Evolutionary conservation across 2,329 filamentous ascomycete genomes (phyloP).

Genomic region (Phyllosticta ampelicida): DNA sequence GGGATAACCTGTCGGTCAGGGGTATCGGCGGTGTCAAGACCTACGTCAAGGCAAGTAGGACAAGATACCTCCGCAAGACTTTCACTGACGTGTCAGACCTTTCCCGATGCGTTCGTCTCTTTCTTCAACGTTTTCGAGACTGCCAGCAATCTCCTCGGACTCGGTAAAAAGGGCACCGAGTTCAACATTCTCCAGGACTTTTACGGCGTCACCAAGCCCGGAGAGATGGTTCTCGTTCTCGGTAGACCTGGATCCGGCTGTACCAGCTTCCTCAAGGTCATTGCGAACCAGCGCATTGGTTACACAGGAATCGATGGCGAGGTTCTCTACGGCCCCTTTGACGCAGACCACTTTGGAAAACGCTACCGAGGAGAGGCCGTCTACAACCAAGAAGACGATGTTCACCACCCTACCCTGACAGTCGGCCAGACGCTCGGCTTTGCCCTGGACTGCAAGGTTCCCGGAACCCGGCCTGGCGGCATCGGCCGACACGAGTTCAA

Average conservation of each 20-base stretch:
- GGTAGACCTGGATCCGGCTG: conserved; percentile 58
- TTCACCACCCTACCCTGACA: conserved; percentile 75
- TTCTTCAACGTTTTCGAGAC: conserved; percentile 68
- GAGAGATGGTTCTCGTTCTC: conserved; percentile 81
- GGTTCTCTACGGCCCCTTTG: conserved; percentile 66
- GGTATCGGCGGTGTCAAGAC: conserved; percentile 66
- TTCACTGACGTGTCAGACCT: conserved; percentile 40
- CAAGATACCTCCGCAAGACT: no score
- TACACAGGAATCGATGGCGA: conserved; percentile 57
- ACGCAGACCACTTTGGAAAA: conserved; percentile 56
- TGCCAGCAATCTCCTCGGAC: conserved; percentile 50
- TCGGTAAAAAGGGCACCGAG: conserved; percentile 58
- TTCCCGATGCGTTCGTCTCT: conserved; percentile 63
- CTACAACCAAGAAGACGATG: conserved; percentile 79
- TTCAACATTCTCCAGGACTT: conserved; percentile 65
- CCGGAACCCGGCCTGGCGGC: conserved; percentile 65
- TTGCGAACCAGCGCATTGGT: conserved; percentile 45
- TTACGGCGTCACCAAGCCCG: conserved; percentile 48
- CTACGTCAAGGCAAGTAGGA: conserved; percentile 38
- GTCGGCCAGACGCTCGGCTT: conserved; percentile 82
- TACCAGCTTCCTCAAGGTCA: conserved; percentile 44
- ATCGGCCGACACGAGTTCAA: conserved; percentile 67
- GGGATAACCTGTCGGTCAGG: conserved; percentile 66
- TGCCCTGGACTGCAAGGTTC: conserved; percentile 74
- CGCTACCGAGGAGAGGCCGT: conserved; percentile 71